A percentile compares a stretch with the other conserved stretches of the same genome.
These are phyloP conservation scores for Paecilomyces formosus DNA, from an alignment of 2,329 filamentous ascomycete species.

Conservation along the genomic window DNA sequence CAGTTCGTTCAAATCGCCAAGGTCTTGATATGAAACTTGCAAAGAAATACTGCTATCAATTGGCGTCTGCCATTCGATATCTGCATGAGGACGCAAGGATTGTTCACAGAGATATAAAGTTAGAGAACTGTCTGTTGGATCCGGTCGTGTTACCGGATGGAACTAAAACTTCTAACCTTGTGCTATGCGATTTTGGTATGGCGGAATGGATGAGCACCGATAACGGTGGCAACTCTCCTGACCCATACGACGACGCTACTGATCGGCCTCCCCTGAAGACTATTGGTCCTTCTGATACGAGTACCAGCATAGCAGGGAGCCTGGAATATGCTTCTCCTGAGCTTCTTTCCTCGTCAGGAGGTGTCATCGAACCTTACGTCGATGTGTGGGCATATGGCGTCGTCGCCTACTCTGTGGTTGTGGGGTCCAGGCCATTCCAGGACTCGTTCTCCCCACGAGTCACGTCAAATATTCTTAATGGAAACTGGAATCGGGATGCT, in stretches of 20 bases:
- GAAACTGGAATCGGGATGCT: slow-evolving; percentile 50
- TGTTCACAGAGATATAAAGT: slow-evolving; percentile 61
- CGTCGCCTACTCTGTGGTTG: slow-evolving; percentile 53
- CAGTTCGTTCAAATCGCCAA: slow-evolving; percentile 49
- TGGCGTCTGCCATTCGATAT: slow-evolving; percentile 58
- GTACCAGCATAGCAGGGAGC: slow-evolving; percentile 53
- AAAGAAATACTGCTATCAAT: slow-evolving; percentile 55
- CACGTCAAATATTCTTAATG: slow-evolving; percentile 51
- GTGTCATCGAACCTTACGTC: slow-evolving; percentile 44
- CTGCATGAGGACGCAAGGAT: slow-evolving; percentile 60
- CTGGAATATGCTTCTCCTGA: slow-evolving; percentile 48
- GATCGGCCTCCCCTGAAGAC: slow-evolving; percentile 42
- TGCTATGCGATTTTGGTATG: slow-evolving; percentile 63
- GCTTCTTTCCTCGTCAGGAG: slow-evolving; percentile 31
- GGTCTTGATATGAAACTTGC: slow-evolving; percentile 47
- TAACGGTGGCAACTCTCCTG: slow-evolving; percentile 42
- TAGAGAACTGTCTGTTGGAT: slow-evolving; percentile 61
- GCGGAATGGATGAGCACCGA: slow-evolving; percentile 58
- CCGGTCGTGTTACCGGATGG: slow-evolving; percentile 42
- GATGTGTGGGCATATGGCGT: slow-evolving; percentile 64
- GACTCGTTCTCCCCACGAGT: slow-evolving; percentile 53
- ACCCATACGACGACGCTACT: slow-evolving; percentile 39
- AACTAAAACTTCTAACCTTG: slow-evolving; percentile 47
- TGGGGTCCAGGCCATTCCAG: slow-evolving; percentile 56
- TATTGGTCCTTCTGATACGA: slow-evolving; percentile 50